Evolutionary conservation across 2,329 filamentous ascomycete species (phyloP).

Genomic region (Paecilomyces sp.): DNA sequence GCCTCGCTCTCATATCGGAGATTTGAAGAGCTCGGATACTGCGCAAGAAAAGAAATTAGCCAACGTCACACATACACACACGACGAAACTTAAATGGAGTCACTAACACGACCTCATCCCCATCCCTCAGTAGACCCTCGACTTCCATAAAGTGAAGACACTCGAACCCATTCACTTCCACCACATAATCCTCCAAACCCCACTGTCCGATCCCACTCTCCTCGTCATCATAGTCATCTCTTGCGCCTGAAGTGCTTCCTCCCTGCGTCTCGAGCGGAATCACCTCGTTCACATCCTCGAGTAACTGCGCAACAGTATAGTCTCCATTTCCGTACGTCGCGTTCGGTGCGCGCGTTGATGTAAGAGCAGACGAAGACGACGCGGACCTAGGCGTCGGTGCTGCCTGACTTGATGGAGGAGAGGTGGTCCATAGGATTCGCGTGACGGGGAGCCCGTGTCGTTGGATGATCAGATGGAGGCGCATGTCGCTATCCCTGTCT

Average conservation of each 20-base stretch:
- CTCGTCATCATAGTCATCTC: slow-evolving; percentile 22
- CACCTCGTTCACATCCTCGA: slow-evolving; percentile 71
- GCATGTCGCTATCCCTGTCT: slow-evolving; percentile 42
- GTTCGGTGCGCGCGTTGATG: slow-evolving; percentile 27
- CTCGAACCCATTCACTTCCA: slow-evolving; percentile 78
- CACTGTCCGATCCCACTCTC: slow-evolving; percentile 48
- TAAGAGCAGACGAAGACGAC: slow-evolving; percentile 24
- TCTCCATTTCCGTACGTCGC: slow-evolving; percentile 39
- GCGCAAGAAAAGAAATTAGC: slow-evolving; percentile 3
- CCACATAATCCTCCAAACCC: slow-evolving; percentile 84
- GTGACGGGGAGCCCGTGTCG: slow-evolving; percentile 67
- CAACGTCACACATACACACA: not conserved
- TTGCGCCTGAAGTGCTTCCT: slow-evolving; percentile 11
- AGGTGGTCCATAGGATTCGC: slow-evolving; percentile 64
- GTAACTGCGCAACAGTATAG: slow-evolving; percentile 66
- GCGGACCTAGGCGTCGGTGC: slow-evolving; percentile 15
- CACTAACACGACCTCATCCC: slow-evolving; percentile 73
- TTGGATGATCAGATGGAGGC: slow-evolving; percentile 65
- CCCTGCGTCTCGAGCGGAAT: slow-evolving; percentile 69
- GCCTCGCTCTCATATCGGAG: slow-evolving; percentile 65
- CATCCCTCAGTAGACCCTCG: slow-evolving; percentile 63
- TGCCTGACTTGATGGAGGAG: slow-evolving; percentile 34
- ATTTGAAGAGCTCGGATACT: slow-evolving; percentile 73
- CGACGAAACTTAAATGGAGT: slow-evolving; percentile 1
- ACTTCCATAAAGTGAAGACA: slow-evolving; percentile 79